A percentile compares a stretch with the other conserved stretches of the same genome.
phyloP scores from a whole-genome alignment of 257 asterid genomes.

The Rubia yunnanensis region DNA sequence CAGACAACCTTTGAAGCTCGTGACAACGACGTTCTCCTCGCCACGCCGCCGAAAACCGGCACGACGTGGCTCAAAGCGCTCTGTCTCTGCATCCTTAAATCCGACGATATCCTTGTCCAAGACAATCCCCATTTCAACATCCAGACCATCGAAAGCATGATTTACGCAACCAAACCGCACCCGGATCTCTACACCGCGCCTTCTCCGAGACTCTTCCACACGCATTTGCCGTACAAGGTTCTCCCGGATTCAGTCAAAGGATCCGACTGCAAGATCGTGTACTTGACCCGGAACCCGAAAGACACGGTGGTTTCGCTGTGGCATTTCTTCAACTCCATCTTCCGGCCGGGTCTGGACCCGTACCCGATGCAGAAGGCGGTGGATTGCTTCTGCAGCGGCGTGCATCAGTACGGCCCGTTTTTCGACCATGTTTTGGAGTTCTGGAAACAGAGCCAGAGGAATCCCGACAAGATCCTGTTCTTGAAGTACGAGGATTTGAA shows the following conservation, averaged over 20 bases:
- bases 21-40: slow-evolving; percentile 23
- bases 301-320: slow-evolving; percentile 29
- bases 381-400: slow-evolving; percentile 26
- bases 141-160: slow-evolving; percentile 21
- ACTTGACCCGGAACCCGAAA: slow-evolving; percentile 29
- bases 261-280: slow-evolving; percentile 24
- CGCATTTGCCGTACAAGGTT: slow-evolving; percentile 24
- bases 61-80: slow-evolving; percentile 41
- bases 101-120: slow-evolving; percentile 14
- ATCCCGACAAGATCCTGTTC: slow-evolving; percentile 24
- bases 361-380: slow-evolving; percentile 28
- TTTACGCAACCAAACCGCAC: slow-evolving; percentile 19
- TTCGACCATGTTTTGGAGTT: slow-evolving; percentile 28
- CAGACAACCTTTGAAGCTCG: slow-evolving; percentile 14
- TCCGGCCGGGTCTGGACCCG: slow-evolving; percentile 22
- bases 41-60: slow-evolving; percentile 33
- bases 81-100: slow-evolving; percentile 18
- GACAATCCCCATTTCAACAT: slow-evolving; percentile 26
- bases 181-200: slow-evolving; percentile 20
- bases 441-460: slow-evolving; percentile 20
- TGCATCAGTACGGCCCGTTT: slow-evolving; percentile 30
- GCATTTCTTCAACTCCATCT: slow-evolving; percentile 31
- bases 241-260: slow-evolving; percentile 18
- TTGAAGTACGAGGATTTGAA: slow-evolving; percentile 28
- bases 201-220: slow-evolving; percentile 30